phyloP scores from a whole-genome alignment of 257 asterid species.

The Dorcoceras hygrometricum region DNA sequence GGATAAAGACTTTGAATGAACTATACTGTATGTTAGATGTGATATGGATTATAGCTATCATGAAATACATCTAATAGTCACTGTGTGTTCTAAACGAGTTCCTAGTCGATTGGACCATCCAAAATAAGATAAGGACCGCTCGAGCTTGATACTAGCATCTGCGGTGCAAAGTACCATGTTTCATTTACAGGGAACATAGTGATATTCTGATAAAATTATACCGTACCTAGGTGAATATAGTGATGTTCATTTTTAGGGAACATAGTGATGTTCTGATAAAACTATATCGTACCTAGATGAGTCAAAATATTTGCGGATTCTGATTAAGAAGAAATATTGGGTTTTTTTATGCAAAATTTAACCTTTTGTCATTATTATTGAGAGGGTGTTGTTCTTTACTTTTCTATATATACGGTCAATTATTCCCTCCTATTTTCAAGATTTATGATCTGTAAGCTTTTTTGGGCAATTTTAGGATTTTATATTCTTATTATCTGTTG shows the following conservation, averaged over 20 bases:
- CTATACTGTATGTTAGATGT: no score
- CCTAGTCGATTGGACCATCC: no score
- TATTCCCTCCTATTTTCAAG: not conserved
- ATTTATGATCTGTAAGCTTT: not conserved
- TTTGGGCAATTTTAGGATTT: not conserved
- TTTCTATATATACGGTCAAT: not conserved
- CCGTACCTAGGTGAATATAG: not conserved
- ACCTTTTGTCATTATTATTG: conserved; percentile 6
- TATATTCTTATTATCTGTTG: not conserved
- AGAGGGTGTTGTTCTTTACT: not conserved
- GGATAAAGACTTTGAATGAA: no score
- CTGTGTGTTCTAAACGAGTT: no score
- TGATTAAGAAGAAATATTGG: not conserved
- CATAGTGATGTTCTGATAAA: no score
- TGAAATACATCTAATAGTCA: no score
- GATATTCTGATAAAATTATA: not conserved
- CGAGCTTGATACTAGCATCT: no score
- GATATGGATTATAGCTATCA: no score
- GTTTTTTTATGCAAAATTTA: not conserved
- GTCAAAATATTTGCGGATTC: not conserved
- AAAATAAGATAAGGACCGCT: no score
- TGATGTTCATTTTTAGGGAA: no score
- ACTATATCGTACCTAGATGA: not conserved
- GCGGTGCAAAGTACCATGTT: no score
- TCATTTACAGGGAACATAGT: no score